Conservation (phyloP, 768 basidiomycete species). For the Suillus subalutaceus region DNA sequence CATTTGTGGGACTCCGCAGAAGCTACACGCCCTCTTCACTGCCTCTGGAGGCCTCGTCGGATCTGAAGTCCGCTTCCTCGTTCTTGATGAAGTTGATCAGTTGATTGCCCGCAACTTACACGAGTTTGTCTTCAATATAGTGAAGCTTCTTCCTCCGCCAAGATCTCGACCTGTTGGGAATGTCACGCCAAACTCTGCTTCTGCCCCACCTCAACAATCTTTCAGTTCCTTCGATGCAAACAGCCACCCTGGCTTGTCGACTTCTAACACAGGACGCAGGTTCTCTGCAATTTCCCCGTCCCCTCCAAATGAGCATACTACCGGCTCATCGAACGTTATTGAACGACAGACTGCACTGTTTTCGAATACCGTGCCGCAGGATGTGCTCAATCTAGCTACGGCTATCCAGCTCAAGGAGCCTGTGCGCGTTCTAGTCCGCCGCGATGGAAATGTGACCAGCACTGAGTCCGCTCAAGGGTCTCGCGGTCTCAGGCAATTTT, state of each 20-base stretch:
- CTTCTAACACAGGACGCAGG: conserved; percentile 51
- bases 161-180: conserved; percentile 59
- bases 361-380: conserved; percentile 97
- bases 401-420: conserved; percentile 94
- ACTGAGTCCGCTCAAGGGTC: conserved; percentile 72
- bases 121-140: conserved; percentile 92
- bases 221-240: conserved; percentile 52
- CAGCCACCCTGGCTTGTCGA: conserved; percentile 35
- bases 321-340: conserved; percentile 39
- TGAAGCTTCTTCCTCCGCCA: conserved; percentile 89
- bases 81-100: conserved; percentile 97
- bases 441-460: conserved; percentile 81
- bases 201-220: conserved; percentile 39
- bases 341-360: conserved; percentile 95
- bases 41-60: conserved; percentile 75
- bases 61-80: conserved; percentile 88
- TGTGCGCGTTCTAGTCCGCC: conserved; percentile 94
- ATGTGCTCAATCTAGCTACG: conserved; percentile 93
- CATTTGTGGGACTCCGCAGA: conserved; percentile 96
- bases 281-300: conserved; percentile 58
- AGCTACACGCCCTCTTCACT: conserved; percentile 90
- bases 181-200: conserved; percentile 36
- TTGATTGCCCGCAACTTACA: conserved; percentile 96
- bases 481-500: conserved; percentile 91
- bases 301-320: conserved; percentile 43